These are phyloP conservation scores for Coemansia sp. DNA, from an alignment of 192 early-diverging fungal genomes.

Conservation along the genomic window DNA sequence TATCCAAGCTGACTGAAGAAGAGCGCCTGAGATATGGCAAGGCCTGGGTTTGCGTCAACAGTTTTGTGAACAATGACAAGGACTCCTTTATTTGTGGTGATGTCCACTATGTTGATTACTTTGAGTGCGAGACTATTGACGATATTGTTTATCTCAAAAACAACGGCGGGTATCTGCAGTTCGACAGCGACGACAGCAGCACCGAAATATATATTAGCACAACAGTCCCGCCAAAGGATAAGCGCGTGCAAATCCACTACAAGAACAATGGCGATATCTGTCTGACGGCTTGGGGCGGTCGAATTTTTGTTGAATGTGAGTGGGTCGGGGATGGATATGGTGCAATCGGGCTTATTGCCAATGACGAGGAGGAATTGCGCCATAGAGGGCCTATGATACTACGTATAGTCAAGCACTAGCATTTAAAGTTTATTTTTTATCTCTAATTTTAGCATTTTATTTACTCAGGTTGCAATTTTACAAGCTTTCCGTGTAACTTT, in stretches of 20 bases:
- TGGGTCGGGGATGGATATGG: not conserved
- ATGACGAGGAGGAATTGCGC: not conserved
- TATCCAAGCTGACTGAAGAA: not conserved
- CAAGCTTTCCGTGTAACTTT: too few relatives aligned
- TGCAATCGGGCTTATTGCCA: not conserved
- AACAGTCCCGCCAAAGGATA: not conserved
- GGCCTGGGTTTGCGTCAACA: not conserved
- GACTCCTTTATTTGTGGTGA: not conserved
- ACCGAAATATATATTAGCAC: not conserved
- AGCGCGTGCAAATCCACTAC: conserved; percentile 6
- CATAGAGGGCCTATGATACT: not conserved
- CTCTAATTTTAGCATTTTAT: too few relatives aligned
- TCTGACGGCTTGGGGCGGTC: not conserved
- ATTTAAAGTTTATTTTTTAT: too few relatives aligned
- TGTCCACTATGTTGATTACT: not conserved
- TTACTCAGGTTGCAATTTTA: too few relatives aligned
- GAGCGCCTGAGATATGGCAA: not conserved
- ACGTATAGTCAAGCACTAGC: not conserved
- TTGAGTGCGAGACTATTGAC: not conserved
- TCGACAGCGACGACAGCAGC: not conserved
- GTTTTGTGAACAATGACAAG: not conserved
- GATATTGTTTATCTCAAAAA: not conserved
- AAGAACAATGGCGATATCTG: not conserved
- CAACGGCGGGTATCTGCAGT: not conserved
- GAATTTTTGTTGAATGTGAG: not conserved